These are phyloP conservation scores for Lophiotrema nucula DNA, from an alignment of 495 filamentous ascomycete genomes.

Conservation along the genomic window DNA sequence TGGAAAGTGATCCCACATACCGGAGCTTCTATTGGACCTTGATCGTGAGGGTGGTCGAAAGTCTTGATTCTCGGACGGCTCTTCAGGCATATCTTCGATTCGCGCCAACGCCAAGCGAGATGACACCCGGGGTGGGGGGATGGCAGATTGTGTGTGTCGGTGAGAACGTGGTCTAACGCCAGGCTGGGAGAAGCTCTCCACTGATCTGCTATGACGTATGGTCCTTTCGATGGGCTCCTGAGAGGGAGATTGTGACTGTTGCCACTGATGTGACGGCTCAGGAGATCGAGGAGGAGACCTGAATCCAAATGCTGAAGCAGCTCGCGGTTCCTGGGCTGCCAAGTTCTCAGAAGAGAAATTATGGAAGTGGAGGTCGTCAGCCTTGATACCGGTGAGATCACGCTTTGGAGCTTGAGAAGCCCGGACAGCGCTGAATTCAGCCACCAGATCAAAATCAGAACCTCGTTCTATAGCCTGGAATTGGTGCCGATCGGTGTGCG, in stretches of 20 bases:
- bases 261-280: neutral
- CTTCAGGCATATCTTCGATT: slow-evolving; percentile 27
- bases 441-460: slow-evolving; percentile 60
- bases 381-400: slow-evolving; percentile 61
- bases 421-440: slow-evolving; percentile 65
- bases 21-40: slow-evolving; percentile 14
- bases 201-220: slow-evolving; percentile 24
- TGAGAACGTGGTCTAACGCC: slow-evolving; percentile 27
- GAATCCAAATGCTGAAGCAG: slow-evolving; percentile 6
- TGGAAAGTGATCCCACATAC: slow-evolving; percentile 19
- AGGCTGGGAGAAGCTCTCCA: slow-evolving; percentile 38
- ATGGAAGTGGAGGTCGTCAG: slow-evolving; percentile 63
- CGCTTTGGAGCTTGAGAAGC: slow-evolving; percentile 63
- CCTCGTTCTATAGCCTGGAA: slow-evolving; percentile 58
- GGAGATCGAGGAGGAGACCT: slow-evolving; percentile 21
- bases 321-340: slow-evolving; percentile 6
- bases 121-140: slow-evolving; percentile 28
- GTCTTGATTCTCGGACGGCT: neutral
- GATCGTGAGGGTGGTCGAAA: neutral
- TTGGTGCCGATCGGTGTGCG: slow-evolving; percentile 68
- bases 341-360: slow-evolving; percentile 58
- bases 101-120: slow-evolving; percentile 21
- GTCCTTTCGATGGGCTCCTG: neutral
- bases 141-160: slow-evolving; percentile 25
- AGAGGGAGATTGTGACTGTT: neutral